Conservation (phyloP, 1,139 yeast genomes). For the Debaryomyces nepalensis region DNA sequence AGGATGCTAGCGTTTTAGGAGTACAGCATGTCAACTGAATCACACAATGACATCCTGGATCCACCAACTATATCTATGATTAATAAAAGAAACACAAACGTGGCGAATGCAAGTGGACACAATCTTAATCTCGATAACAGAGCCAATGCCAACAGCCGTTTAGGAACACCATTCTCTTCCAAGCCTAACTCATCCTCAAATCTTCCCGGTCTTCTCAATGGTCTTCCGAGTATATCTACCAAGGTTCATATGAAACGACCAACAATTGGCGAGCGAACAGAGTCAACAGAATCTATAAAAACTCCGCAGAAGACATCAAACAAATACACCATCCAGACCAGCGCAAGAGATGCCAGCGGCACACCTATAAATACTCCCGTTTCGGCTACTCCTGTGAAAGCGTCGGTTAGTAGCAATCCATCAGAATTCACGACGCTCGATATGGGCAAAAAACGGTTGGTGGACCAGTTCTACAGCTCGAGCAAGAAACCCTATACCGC, state of each 20-base stretch:
- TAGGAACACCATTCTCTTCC: constrained; percentile 5
- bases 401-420: neutral
- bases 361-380: constrained; percentile 5
- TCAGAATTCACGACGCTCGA: constrained; percentile 11
- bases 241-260: constrained; percentile 9
- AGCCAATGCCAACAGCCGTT: neutral
- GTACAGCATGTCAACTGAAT: neutral
- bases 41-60: neutral
- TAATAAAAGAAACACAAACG: neutral
- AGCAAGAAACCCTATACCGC: constrained; percentile 15
- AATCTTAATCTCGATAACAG: neutral
- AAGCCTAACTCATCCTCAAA: constrained; percentile 1
- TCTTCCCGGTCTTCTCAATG: too few relatives aligned
- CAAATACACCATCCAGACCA: constrained; percentile 2
- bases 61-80: constrained; percentile 1
- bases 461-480: constrained; percentile 44
- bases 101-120: neutral
- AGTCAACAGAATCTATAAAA: constrained; percentile 7
- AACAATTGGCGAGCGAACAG: constrained; percentile 5
- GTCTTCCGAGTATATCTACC: neutral
- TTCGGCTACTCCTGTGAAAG: constrained; percentile 7
- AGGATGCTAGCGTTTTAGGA: neutral
- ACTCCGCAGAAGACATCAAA: constrained; percentile 3
- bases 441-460: constrained; percentile 38
- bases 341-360: constrained; percentile 6